phyloP scores from a whole-genome alignment of 202 grass and related monocot genomes.

The Carex sylvatica region DNA sequence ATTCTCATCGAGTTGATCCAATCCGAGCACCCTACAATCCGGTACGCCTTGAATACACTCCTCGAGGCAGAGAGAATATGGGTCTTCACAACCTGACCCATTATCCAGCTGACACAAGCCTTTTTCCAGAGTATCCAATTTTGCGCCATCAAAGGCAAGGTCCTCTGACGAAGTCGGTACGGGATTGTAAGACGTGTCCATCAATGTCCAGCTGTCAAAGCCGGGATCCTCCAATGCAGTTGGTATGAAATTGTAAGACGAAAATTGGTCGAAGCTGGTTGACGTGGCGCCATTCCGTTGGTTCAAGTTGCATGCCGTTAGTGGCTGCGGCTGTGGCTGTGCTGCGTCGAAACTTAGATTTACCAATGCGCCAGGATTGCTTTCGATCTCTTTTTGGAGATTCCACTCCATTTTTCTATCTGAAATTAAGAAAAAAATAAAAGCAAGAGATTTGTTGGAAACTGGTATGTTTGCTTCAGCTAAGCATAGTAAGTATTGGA shows the following conservation, averaged over 20 bases:
- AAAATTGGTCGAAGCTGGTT: conserved; percentile 7
- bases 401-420: conserved; percentile 16
- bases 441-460: background rate
- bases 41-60: conserved; percentile 27
- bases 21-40: background rate
- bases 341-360: background rate
- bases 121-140: background rate
- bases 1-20: conserved; percentile 46
- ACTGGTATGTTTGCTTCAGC: background rate
- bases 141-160: background rate
- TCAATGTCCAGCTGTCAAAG: background rate
- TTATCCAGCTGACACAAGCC: background rate
- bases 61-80: conserved; percentile 13
- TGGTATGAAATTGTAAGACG: background rate
- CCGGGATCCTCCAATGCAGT: background rate
- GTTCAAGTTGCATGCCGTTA: background rate
- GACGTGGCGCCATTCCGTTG: background rate
- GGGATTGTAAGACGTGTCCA: background rate
- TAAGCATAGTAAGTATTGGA: background rate
- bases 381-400: background rate
- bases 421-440: conserved; percentile 5
- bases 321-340: no score
- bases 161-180: background rate
- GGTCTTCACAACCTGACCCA: background rate
- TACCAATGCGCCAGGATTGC: background rate